These are phyloP conservation scores for Isoetes engelmannii DNA, from an alignment of 83 land plant genomes.

Conservation along the genomic window DNA sequence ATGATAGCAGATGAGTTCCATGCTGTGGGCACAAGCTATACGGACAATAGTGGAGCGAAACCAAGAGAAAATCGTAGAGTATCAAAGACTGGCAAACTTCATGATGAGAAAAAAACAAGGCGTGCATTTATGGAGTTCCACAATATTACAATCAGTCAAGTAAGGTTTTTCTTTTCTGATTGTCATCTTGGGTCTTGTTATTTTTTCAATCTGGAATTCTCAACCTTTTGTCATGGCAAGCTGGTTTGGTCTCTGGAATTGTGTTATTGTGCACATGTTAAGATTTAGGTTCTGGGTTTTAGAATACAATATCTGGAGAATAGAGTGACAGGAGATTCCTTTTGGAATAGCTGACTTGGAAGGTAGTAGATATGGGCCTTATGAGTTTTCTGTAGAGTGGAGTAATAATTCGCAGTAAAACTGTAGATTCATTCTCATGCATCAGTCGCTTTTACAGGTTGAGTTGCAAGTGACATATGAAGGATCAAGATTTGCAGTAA, in stretches of 20 bases:
- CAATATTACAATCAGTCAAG: conserved; percentile 95
- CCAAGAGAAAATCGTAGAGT: conserved; percentile 28
- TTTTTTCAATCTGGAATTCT: background rate
- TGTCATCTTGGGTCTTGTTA: background rate
- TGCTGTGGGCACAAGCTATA: background rate
- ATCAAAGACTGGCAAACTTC: conserved; percentile 42
- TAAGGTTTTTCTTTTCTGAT: conserved; percentile 14
- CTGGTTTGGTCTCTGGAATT: too few species aligned
- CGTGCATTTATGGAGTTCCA: conserved; percentile 68
- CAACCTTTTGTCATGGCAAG: too few species aligned
- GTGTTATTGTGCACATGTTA: too few species aligned
- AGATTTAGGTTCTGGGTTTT: too few species aligned
- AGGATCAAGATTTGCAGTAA: conserved; percentile 85
- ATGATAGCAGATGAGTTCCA: background rate
- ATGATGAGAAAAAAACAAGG: conserved; percentile 64
- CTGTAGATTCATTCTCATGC: too few species aligned
- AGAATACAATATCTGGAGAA: too few species aligned
- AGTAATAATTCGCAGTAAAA: too few species aligned
- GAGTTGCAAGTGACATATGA: conserved; percentile 93
- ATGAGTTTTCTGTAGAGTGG: too few species aligned
- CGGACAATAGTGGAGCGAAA: conserved; percentile 7
- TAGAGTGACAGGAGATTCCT: too few species aligned
- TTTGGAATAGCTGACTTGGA: too few species aligned
- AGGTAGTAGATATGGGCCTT: too few species aligned
- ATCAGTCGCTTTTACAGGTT: conserved; percentile 42